Conservation (phyloP, 169 alveolate species). For the Theileria sp. region DNA sequence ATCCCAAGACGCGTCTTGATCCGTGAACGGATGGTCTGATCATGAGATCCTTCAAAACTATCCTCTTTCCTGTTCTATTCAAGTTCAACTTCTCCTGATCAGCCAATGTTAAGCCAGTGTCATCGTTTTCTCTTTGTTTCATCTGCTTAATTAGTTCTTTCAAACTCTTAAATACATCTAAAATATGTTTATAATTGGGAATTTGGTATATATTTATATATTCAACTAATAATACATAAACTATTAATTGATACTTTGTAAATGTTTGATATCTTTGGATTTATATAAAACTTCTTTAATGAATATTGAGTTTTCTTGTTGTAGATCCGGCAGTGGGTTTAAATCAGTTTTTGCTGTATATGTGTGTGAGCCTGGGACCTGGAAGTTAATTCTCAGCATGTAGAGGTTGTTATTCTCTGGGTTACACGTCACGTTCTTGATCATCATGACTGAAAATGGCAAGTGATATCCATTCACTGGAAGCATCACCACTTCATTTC, state of each 20-base stretch:
- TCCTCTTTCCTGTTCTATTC: constrained; percentile 78
- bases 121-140: constrained; percentile 89
- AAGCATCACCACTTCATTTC: constrained; percentile 83
- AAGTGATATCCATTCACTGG: constrained; percentile 86
- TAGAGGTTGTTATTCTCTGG: constrained; percentile 82
- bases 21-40: constrained; percentile 78
- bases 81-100: constrained; percentile 87
- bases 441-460: constrained; percentile 87
- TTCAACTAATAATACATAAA: background rate
- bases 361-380: constrained; percentile 88
- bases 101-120: constrained; percentile 81
- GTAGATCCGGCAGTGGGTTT: constrained; percentile 81
- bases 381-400: constrained; percentile 88
- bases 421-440: constrained; percentile 88
- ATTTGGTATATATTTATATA: background rate
- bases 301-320: constrained; percentile 82
- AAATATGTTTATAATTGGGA: constrained; percentile 16
- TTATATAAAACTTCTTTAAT: constrained; percentile 90
- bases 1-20: constrained; percentile 87
- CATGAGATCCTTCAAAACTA: constrained; percentile 79
- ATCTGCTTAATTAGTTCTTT: constrained; percentile 92
- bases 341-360: constrained; percentile 75
- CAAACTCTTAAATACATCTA: constrained; percentile 80
- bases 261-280: constrained; percentile 84
- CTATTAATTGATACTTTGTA: constrained; percentile 43